Base-by-base conservation (phyloP, 2,329 filamentous ascomycete genomes). In the Neurospora crassa region DNA sequence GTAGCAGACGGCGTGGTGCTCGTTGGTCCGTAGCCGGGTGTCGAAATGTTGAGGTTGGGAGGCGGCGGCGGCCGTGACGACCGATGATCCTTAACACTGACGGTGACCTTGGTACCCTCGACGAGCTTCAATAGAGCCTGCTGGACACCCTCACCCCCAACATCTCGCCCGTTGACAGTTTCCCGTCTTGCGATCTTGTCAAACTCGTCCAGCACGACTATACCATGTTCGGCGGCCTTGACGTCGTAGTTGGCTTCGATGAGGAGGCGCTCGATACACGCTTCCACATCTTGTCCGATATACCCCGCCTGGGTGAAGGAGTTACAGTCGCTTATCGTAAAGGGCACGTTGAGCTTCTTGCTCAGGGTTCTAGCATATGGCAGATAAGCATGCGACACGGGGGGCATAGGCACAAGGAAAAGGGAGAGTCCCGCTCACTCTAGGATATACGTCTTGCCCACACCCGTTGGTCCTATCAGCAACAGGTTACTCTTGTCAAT, bases 401-500 rank as follows among this genome's bases (percentile, higher is more conserved):
- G 8, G 59, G 67, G 41, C 1, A 40, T 70, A 12, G 70, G 70
- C 69, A 71, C 43, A 37, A 24, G 34, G 14, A 12, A 12, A 20
- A 47, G 5, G 37, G 20, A 41, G 14, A 47, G 43, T 63, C 20
- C 14, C 11, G 76, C 85, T 74, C 80, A 89, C 88, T 90, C 88
- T 67, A 94, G 88, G 82, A 99, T 98, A 73, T 98, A 90, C 0
- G 96, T 99, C 83, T 99, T 99, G 16, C 96, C 96, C 6, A 97
- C 94, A 2, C 96, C 96, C 0, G 94, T 97, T 0, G 96, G 96
- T 0, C 96, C 96, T 37, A 98, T 87, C 69, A 98, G 84, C 59
- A 99, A 84, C 53, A 99, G 86, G 79, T 99, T 99, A 76, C 94
- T 97, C 83, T 99, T 99, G 80, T 97, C 94, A 73, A 99, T 91